These are phyloP conservation scores for Exophiala dermatitidis DNA, from an alignment of 2,329 filamentous ascomycete species.

Conservation along the genomic window DNA sequence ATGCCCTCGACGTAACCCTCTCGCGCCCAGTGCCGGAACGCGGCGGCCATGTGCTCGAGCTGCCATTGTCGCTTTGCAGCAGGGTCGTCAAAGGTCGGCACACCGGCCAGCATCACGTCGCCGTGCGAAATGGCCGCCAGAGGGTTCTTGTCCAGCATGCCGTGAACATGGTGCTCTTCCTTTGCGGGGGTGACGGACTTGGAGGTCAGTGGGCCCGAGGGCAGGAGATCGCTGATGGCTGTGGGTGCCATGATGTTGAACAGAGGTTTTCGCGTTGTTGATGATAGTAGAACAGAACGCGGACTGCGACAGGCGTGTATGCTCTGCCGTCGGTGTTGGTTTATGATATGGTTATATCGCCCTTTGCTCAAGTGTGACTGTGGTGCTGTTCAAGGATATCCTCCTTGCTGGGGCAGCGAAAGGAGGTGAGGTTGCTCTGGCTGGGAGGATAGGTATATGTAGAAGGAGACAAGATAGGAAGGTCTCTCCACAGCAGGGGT, in stretches of 20 bases:
- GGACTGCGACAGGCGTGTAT: no score
- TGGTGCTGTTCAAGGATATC: no score
- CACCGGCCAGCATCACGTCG: slow-evolving; percentile 26
- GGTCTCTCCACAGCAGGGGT: no score
- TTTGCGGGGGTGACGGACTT: not conserved
- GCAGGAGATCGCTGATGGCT: slow-evolving; percentile 1
- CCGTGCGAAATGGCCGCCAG: slow-evolving; percentile 25
- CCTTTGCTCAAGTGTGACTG: no score
- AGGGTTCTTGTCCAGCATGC: slow-evolving; percentile 13
- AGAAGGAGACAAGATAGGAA: no score
- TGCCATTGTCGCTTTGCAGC: slow-evolving; percentile 56
- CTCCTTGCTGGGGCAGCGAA: no score
- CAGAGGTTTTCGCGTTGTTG: no score
- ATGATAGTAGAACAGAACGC: no score
- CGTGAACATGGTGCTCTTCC: not conserved
- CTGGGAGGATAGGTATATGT: no score
- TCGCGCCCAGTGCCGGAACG: slow-evolving; percentile 60
- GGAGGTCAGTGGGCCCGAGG: not conserved
- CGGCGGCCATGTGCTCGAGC: slow-evolving; percentile 58
- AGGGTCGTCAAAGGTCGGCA: slow-evolving; percentile 49
- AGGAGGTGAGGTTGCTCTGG: no score
- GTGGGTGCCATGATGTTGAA: not conserved
- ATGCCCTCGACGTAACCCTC: slow-evolving; percentile 62
- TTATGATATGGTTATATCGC: no score
- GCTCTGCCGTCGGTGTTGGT: no score